These are phyloP conservation scores for Yamadazyma paraphyllophila DNA, from an alignment of 805 yeast species.

Conservation along the genomic window DNA sequence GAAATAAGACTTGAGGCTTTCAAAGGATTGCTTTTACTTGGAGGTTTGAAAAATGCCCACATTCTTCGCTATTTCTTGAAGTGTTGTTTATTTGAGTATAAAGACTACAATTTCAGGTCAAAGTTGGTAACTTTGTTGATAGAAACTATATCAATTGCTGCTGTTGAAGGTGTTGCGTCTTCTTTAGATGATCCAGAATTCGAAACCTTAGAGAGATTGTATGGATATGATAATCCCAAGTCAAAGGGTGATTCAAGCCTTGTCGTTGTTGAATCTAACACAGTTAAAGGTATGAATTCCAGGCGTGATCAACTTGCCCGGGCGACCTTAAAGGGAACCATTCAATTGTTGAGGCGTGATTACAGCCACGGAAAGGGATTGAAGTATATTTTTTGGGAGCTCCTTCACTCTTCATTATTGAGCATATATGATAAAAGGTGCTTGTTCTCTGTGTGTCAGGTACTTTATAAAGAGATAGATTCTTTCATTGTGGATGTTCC, in stretches of 20 bases:
- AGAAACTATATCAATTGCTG: conserved; percentile 61
- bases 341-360: conserved; percentile 61
- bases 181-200: conserved; percentile 67
- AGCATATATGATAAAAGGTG: conserved; percentile 59
- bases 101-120: conserved; percentile 49
- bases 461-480: conserved; percentile 63
- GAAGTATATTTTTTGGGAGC: conserved; percentile 61
- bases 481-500: conserved; percentile 60
- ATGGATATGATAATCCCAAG: conserved; percentile 33
- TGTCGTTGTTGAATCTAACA: conserved; percentile 18
- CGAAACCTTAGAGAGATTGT: conserved; percentile 29
- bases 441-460: conserved; percentile 61
- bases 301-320: conserved; percentile 69
- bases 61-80: conserved; percentile 63
- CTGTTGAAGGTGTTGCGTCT: conserved; percentile 58
- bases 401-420: conserved; percentile 59
- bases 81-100: conserved; percentile 51
- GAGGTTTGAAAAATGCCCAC: conserved; percentile 68
- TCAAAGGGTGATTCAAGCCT: background rate
- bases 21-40: conserved; percentile 64
- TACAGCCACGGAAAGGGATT: conserved; percentile 58
- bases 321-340: conserved; percentile 60
- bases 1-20: conserved; percentile 68
- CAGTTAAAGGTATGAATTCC: conserved; percentile 39
- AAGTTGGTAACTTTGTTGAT: conserved; percentile 48